phyloP scores from a whole-genome alignment of 1,284 basidiomycete species.

The Cutaneotrichosporon spelunceum region DNA sequence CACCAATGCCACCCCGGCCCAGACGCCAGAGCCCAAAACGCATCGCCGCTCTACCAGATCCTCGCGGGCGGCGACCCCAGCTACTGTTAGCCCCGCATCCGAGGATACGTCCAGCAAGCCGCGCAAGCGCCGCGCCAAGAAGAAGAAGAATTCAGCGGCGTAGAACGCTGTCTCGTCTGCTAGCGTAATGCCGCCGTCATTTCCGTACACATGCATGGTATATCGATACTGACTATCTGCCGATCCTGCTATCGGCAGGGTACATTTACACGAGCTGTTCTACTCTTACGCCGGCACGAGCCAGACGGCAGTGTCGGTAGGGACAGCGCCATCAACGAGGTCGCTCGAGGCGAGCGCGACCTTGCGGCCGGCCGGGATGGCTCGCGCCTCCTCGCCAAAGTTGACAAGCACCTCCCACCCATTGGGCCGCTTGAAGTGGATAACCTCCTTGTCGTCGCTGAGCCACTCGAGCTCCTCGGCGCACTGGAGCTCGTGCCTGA shows the following conservation, averaged over 20 bases:
- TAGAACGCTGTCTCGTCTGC: neutral
- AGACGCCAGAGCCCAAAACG: neutral
- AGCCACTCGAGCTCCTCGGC: conserved; percentile 42
- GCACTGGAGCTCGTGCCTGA: conserved; percentile 33
- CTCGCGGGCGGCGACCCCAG: neutral
- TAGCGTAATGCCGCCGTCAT: neutral
- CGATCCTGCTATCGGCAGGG: neutral
- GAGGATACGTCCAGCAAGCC: conserved; percentile 1
- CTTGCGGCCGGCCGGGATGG: conserved; percentile 32
- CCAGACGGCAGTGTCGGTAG: conserved; percentile 23
- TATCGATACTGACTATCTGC: conserved; percentile 5
- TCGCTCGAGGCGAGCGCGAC: conserved; percentile 26
- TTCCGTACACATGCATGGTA: conserved; percentile 3
- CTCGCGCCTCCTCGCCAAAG: conserved; percentile 27
- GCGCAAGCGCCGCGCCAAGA: conserved; percentile 3
- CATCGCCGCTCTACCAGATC: neutral
- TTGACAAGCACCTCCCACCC: conserved; percentile 44
- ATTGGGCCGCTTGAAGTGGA: conserved; percentile 40
- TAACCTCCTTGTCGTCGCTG: conserved; percentile 18
- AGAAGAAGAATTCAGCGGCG: neutral
- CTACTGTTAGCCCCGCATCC: neutral
- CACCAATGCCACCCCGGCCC: neutral
- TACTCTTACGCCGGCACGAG: conserved; percentile 18
- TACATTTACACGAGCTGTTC: conserved; percentile 4
- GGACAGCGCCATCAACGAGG: conserved; percentile 17